A percentile compares a stretch with the other conserved stretches of the same genome.
phyloP scores from a whole-genome alignment of 805 yeast genomes.

The Teunomyces kruisii region DNA sequence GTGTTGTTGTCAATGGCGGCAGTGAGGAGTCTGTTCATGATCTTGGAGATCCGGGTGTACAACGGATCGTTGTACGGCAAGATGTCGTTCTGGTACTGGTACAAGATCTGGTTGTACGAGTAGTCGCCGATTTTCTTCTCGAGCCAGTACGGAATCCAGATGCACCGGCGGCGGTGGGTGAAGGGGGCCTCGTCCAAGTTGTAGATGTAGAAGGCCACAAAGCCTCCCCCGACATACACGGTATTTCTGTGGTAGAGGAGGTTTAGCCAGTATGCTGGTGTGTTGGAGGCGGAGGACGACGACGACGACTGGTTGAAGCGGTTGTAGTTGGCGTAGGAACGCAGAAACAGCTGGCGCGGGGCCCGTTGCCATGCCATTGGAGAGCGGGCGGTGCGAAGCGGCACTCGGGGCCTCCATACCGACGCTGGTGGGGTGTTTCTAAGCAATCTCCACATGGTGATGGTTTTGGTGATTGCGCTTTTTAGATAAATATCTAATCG shows the following conservation, averaged over 20 bases:
- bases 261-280: constrained; percentile 1
- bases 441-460: no score
- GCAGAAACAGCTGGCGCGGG: background rate
- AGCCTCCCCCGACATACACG: constrained; percentile 31
- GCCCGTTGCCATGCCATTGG: no score
- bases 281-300: constrained; percentile 9
- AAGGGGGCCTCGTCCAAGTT: constrained; percentile 79
- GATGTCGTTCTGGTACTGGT: constrained; percentile 51
- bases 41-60: constrained; percentile 50
- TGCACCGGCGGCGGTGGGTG: constrained; percentile 67
- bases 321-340: constrained; percentile 16
- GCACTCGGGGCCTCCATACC: no score
- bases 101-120: constrained; percentile 60
- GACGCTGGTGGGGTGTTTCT: no score
- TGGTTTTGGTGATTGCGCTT: no score
- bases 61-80: constrained; percentile 66
- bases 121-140: constrained; percentile 63
- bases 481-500: no score
- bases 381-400: no score
- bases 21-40: constrained; percentile 65
- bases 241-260: constrained; percentile 24
- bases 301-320: constrained; percentile 13
- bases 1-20: constrained; percentile 42
- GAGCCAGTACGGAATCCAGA: constrained; percentile 66
- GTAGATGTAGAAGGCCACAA: constrained; percentile 21